phyloP scores from a whole-genome alignment of 2,329 filamentous ascomycete genomes.

The Reticulascus tulasneorum region DNA sequence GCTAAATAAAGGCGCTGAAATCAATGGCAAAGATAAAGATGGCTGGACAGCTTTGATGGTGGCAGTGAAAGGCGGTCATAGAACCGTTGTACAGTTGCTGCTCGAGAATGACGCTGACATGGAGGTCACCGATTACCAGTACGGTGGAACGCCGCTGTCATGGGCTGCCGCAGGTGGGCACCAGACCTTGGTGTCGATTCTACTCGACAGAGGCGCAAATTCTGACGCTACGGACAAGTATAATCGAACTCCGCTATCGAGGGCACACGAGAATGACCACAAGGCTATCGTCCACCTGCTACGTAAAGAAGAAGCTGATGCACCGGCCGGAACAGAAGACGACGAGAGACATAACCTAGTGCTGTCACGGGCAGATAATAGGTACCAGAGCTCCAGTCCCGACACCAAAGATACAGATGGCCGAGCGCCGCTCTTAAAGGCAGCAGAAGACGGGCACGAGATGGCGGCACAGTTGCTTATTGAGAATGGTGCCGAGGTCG shows the following conservation, averaged over 20 bases:
- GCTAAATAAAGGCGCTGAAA: too few species aligned
- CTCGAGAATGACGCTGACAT: background rate
- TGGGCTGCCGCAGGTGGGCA: background rate
- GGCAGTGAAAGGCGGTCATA: too few species aligned
- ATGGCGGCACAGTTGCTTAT: background rate
- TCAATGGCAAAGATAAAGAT: too few species aligned
- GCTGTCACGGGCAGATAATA: too few species aligned
- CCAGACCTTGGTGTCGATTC: constrained; percentile 9
- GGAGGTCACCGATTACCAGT: constrained; percentile 3
- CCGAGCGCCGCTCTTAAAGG: background rate
- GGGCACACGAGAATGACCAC: background rate
- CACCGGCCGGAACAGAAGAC: too few species aligned
- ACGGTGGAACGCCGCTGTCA: background rate
- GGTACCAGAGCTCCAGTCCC: background rate
- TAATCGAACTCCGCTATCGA: background rate
- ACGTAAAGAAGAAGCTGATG: too few species aligned
- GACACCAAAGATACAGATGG: background rate
- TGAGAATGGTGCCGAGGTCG: background rate
- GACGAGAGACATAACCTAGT: too few species aligned
- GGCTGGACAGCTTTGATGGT: too few species aligned
- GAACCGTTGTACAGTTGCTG: background rate
- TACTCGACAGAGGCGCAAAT: constrained; percentile 7
- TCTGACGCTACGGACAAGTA: background rate
- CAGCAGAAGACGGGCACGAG: background rate
- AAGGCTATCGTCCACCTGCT: background rate